Conservation (phyloP, 805 yeast species). For the Kregervanrija pseudodelftensis region DNA sequence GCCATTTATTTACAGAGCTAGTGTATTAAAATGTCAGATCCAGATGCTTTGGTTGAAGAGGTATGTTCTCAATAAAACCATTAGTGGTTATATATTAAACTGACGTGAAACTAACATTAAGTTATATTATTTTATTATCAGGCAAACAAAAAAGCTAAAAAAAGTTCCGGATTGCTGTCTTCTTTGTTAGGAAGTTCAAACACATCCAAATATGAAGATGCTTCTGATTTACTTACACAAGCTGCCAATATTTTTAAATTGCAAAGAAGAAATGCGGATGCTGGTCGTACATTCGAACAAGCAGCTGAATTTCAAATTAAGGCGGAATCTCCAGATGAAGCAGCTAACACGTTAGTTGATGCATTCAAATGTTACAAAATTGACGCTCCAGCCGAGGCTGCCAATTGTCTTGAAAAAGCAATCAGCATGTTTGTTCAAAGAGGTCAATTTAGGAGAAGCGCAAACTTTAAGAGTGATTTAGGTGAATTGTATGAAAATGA, state of each 20-base stretch:
- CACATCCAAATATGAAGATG: constrained; percentile 73
- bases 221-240: constrained; percentile 80
- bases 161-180: constrained; percentile 60
- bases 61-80: constrained; percentile 17
- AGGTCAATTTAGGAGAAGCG: constrained; percentile 96
- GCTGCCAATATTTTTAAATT: constrained; percentile 90
- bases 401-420: constrained; percentile 67
- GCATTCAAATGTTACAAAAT: constrained; percentile 82
- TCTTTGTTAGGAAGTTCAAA: constrained; percentile 59
- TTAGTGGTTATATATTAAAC: background rate
- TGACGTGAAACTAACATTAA: background rate
- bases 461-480: constrained; percentile 85
- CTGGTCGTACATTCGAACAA: constrained; percentile 77
- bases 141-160: constrained; percentile 67
- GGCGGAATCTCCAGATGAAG: constrained; percentile 79
- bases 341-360: constrained; percentile 83
- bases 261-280: constrained; percentile 61
- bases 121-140: constrained; percentile 14
- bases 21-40: constrained; percentile 23
- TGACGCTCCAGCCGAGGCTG: constrained; percentile 70
- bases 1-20: background rate
- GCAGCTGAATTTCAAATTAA: constrained; percentile 78
- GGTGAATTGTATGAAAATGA: constrained; percentile 81
- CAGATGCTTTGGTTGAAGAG: constrained; percentile 26
- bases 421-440: constrained; percentile 76